phyloP scores from a whole-genome alignment of 2,329 filamentous ascomycete species.

The Fusarium graminum region DNA sequence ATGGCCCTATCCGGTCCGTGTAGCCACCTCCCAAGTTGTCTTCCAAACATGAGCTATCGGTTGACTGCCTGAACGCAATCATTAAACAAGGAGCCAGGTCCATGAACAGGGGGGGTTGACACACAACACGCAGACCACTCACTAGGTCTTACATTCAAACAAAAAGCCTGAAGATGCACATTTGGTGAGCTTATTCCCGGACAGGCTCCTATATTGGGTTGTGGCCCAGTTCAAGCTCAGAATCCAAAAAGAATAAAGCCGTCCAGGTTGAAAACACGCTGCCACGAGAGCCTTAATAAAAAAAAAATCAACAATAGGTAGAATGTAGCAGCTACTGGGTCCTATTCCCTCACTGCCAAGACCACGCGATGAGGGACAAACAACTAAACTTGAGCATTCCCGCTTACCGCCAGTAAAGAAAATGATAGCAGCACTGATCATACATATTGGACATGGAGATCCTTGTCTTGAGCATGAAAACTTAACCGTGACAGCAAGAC shows the following conservation, averaged over 20 bases:
- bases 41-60: conserved; percentile 6
- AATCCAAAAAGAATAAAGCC: background rate
- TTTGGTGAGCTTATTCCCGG: conserved; percentile 2
- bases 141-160: background rate
- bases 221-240: conserved; percentile 1
- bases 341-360: background rate
- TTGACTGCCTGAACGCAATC: conserved; percentile 14
- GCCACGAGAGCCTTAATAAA: conserved; percentile 30
- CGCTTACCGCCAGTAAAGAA: conserved; percentile 14
- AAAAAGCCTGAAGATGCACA: background rate
- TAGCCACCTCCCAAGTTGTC: conserved; percentile 25
- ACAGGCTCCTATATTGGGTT: conserved; percentile 4
- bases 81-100: conserved; percentile 15
- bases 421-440: conserved; percentile 3
- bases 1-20: conserved; percentile 12
- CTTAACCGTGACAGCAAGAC: conserved; percentile 4
- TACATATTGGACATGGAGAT: conserved; percentile 4
- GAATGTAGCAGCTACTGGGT: background rate
- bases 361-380: background rate
- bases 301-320: conserved; percentile 16
- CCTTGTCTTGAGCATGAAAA: conserved; percentile 13
- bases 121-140: background rate
- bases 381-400: conserved; percentile 8
- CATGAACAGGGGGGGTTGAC: conserved; percentile 7
- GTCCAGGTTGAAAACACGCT: background rate